Conservation (phyloP, 2,329 filamentous ascomycete genomes). For the Alternaria brassicae region DNA sequence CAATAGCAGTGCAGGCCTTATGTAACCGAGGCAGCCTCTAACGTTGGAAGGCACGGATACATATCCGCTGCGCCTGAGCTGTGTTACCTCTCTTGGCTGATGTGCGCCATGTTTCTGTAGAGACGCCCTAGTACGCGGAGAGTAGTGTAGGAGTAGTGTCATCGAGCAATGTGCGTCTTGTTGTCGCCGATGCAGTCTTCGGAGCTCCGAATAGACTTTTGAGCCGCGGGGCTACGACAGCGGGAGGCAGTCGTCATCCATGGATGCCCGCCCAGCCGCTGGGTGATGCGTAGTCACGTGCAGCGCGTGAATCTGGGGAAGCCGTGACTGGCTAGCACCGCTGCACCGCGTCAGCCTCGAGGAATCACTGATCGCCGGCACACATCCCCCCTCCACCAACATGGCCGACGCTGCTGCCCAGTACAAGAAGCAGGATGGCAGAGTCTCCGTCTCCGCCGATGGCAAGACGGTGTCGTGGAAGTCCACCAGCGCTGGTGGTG, state of each 20-base stretch:
- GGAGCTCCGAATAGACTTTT: neutral
- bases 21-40: conserved; percentile 18
- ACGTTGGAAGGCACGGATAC: conserved; percentile 16
- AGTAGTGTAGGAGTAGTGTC: neutral
- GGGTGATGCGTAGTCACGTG: conserved; percentile 22
- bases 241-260: neutral
- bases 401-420: conserved; percentile 53
- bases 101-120: neutral
- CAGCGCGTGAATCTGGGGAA: conserved; percentile 21
- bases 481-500: conserved; percentile 65
- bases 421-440: conserved; percentile 97
- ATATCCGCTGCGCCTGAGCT: conserved; percentile 21
- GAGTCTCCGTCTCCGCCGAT: conserved; percentile 76
- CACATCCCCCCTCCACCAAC: conserved; percentile 22
- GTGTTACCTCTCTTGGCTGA: conserved; percentile 11
- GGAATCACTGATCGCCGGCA: neutral
- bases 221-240: neutral
- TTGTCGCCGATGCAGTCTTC: neutral
- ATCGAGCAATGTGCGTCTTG: neutral
- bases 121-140: neutral
- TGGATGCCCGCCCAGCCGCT: neutral
- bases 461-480: conserved; percentile 81
- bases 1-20: conserved; percentile 23
- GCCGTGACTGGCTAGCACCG: conserved; percentile 17
- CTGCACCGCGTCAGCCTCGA: conserved; percentile 8